Evolutionary conservation across 805 yeast species (phyloP).

Genomic region (Torulaspora maleeae): DNA sequence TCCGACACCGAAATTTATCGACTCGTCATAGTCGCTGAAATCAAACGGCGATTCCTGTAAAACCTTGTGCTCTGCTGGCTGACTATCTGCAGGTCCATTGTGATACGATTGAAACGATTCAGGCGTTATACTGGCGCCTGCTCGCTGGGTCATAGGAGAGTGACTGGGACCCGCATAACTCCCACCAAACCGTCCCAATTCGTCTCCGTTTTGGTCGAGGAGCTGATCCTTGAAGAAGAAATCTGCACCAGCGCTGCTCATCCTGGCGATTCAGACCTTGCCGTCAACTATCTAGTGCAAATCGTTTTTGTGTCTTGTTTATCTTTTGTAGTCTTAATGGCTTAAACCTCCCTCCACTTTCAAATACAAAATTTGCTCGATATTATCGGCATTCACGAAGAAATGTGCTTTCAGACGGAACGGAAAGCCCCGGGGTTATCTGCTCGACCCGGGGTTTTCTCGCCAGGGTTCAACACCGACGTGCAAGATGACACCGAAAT

Average conservation of each 20-base stretch:
- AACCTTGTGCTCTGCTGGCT: not conserved
- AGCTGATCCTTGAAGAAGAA: not conserved
- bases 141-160: conserved; percentile 4
- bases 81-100: conserved; percentile 4
- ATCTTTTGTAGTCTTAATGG: not conserved
- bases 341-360: not conserved
- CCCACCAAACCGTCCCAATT: not conserved
- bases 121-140: conserved; percentile 13
- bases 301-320: not conserved
- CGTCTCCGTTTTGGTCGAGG: not conserved
- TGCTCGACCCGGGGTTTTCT: not conserved
- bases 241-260: not conserved
- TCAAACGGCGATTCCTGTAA: conserved; percentile 11
- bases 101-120: conserved; percentile 18
- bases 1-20: conserved; percentile 1
- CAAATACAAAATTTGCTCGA: conserved; percentile 1
- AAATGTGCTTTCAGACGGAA: too few species aligned
- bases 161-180: conserved; percentile 1
- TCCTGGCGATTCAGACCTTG: not conserved
- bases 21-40: conserved; percentile 12
- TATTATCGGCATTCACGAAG: not conserved
- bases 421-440: not conserved
- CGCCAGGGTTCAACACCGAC: too few species aligned
- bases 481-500: too few species aligned
- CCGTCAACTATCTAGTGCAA: not conserved